Evolutionary conservation across 2,329 filamentous ascomycete genomes (phyloP).

Genomic region (Hypoxylon sp.): DNA sequence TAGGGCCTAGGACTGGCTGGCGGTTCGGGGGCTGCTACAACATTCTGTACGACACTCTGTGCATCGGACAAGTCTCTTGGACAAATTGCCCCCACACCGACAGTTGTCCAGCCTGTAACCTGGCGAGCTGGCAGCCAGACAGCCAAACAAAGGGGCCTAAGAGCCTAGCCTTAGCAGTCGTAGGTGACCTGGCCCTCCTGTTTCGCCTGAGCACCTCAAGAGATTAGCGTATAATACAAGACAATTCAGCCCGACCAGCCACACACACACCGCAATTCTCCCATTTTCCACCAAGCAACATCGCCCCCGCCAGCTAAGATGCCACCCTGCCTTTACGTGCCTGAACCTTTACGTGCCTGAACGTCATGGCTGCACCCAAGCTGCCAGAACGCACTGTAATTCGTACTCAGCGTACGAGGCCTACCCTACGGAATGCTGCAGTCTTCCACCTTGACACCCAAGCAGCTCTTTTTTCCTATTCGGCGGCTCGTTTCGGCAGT

Average conservation of each 20-base stretch:
- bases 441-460: not conserved
- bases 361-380: not conserved
- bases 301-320: not conserved
- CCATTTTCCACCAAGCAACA: not conserved
- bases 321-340: too few relatives aligned
- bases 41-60: too few relatives aligned
- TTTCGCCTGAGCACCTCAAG: not conserved
- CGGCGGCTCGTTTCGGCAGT: constrained; percentile 2
- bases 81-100: constrained; percentile 7
- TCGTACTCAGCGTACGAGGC: constrained; percentile 7
- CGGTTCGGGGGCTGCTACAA: constrained; percentile 6
- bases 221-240: not conserved
- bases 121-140: too few relatives aligned
- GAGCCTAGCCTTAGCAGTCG: not conserved
- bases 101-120: constrained; percentile 8
- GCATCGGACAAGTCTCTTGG: too few relatives aligned
- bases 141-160: too few relatives aligned
- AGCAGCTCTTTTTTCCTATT: constrained; percentile 1
- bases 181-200: too few relatives aligned
- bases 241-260: constrained; percentile 3
- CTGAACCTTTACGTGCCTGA: not conserved
- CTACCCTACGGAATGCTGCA: constrained; percentile 4
- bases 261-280: not conserved
- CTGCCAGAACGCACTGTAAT: too few relatives aligned
- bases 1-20: constrained; percentile 28